A percentile compares a stretch with the other conserved stretches of the same genome.
Conservation (phyloP, 192 early-diverging fungal species). For the Phycomyces nitens region DNA sequence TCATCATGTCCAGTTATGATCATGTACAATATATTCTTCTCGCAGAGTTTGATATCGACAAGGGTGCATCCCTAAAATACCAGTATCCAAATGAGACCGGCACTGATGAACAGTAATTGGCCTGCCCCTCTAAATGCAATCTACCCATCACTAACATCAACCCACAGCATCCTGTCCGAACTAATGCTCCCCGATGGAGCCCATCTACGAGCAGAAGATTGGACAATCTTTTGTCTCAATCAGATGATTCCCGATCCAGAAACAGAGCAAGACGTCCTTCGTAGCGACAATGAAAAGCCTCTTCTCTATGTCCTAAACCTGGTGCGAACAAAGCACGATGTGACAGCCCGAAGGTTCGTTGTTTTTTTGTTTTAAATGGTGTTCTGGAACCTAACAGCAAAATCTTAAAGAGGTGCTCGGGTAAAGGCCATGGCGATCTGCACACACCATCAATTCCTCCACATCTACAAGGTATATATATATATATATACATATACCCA, state of each 20-base stretch:
- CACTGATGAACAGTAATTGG: slow-evolving; percentile 73
- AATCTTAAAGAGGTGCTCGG: slow-evolving; percentile 67
- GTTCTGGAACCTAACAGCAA: background rate
- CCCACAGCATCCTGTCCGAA: slow-evolving; percentile 76
- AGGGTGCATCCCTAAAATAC: slow-evolving; percentile 79
- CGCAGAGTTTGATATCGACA: slow-evolving; percentile 96
- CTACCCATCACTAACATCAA: background rate
- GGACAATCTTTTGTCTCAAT: slow-evolving; percentile 93
- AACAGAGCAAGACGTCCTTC: slow-evolving; percentile 25
- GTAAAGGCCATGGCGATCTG: slow-evolving; percentile 95
- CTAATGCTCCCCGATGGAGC: slow-evolving; percentile 96
- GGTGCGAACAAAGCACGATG: slow-evolving; percentile 87
- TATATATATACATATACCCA: no score
- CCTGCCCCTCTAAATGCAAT: no score
- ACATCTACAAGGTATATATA: slow-evolving; percentile 71
- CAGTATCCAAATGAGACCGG: slow-evolving; percentile 84
- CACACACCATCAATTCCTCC: slow-evolving; percentile 84
- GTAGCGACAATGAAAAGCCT: slow-evolving; percentile 49
- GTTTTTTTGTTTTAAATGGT: background rate
- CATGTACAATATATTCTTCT: slow-evolving; percentile 85
- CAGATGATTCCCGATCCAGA: slow-evolving; percentile 54
- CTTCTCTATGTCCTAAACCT: slow-evolving; percentile 90
- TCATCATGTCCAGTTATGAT: background rate
- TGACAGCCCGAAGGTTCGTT: slow-evolving; percentile 61
- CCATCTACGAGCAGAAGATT: slow-evolving; percentile 89